Percentiles rank a stretch among this genome's conserved stretches.
These are phyloP conservation scores for Erysimum cheiranthoides DNA, from an alignment of 345 rosid species.

Conservation along the genomic window DNA sequence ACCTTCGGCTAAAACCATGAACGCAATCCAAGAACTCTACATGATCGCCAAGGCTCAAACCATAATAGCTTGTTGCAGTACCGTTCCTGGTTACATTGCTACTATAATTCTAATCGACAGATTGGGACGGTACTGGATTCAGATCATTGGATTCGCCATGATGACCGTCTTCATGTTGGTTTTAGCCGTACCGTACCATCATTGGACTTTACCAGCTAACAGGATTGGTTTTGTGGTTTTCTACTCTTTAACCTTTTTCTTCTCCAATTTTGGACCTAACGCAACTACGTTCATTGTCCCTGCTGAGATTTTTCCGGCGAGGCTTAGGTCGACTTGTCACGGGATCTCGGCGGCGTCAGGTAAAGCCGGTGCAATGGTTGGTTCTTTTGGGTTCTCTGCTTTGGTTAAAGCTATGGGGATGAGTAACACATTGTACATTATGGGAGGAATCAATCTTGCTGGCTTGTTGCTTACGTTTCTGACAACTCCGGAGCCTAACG, in stretches of 20 bases:
- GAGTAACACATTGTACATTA: constrained; percentile 48
- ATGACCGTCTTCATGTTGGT: constrained; percentile 73
- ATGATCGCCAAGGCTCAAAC: constrained; percentile 67
- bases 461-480: constrained; percentile 53
- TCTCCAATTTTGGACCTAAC: constrained; percentile 81
- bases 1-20: constrained; percentile 67
- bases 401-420: constrained; percentile 57
- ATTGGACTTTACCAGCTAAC: constrained; percentile 60
- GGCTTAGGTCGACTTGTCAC: constrained; percentile 79
- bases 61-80: constrained; percentile 69
- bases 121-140: constrained; percentile 60
- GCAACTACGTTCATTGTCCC: constrained; percentile 81
- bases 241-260: constrained; percentile 76
- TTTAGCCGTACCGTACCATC: constrained; percentile 71
- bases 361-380: constrained; percentile 75
- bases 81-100: constrained; percentile 76
- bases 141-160: constrained; percentile 61
- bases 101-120: constrained; percentile 57
- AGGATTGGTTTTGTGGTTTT: constrained; percentile 60
- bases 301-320: constrained; percentile 82
- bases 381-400: constrained; percentile 74
- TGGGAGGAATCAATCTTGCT: constrained; percentile 49
- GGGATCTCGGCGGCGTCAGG: constrained; percentile 80
- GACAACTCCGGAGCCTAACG: constrained; percentile 57
- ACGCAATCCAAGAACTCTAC: constrained; percentile 68